Evolutionary conservation across 2,329 filamentous ascomycete species (phyloP).

Genomic region (Xylariales sp.): DNA sequence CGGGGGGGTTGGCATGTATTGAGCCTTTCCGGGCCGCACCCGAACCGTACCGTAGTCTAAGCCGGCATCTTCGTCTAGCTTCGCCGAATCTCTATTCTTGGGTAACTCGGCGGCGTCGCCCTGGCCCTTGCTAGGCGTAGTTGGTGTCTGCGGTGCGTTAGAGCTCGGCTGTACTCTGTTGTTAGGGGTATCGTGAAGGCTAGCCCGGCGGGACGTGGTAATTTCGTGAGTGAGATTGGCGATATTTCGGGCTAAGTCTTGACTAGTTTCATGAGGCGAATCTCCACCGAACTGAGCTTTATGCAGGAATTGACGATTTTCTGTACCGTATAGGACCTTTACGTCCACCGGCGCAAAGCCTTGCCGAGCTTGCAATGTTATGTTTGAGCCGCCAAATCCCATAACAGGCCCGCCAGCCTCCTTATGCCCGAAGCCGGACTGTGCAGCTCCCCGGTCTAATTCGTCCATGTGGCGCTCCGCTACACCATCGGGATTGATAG

Average conservation of each 20-base stretch:
- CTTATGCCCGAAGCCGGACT: background rate
- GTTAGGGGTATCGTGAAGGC: background rate
- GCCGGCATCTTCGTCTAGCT: constrained; percentile 10
- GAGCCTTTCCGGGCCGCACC: constrained; percentile 33
- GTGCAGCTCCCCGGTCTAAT: constrained; percentile 8
- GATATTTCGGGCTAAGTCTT: background rate
- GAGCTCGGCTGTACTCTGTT: background rate
- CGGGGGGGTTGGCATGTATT: constrained; percentile 24
- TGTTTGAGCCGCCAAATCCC: background rate
- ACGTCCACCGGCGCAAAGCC: background rate
- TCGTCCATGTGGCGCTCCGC: background rate
- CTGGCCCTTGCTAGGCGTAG: background rate
- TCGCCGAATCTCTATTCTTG: too few relatives aligned
- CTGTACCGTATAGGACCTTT: background rate
- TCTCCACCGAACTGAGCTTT: background rate
- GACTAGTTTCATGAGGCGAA: background rate
- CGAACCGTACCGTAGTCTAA: constrained; percentile 38
- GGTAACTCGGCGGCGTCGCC: background rate
- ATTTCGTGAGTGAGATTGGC: background rate
- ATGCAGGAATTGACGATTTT: background rate
- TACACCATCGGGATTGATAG: background rate
- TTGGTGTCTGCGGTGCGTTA: background rate
- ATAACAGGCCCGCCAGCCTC: background rate
- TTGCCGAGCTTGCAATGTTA: background rate
- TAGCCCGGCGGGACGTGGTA: background rate